phyloP scores from a whole-genome alignment of 164 flowering plant species.

The Umbellularia californica region DNA sequence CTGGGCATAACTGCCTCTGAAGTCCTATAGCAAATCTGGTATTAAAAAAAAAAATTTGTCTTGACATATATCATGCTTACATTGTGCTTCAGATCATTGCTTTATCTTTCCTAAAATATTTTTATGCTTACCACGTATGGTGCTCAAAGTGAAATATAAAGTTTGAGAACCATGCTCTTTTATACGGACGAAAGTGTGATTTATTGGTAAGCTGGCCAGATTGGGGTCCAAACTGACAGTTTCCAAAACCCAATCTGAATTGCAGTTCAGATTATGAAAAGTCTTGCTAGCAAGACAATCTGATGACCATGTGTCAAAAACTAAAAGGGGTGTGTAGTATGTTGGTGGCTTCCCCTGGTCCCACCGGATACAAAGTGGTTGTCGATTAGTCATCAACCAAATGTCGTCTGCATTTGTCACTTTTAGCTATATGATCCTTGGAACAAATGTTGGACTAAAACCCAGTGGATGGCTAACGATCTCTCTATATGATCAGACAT shows the following conservation, averaged over 20 bases:
- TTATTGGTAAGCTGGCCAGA: too few species aligned
- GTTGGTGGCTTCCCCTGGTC: too few species aligned
- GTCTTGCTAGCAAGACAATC: too few species aligned
- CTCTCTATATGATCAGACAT: too few species aligned
- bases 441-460: too few species aligned
- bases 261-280: background rate
- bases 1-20: background rate
- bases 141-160: background rate
- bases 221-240: background rate
- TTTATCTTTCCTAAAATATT: background rate
- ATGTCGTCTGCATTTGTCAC: too few species aligned
- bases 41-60: background rate
- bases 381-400: too few species aligned
- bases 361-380: too few species aligned
- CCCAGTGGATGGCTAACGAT: too few species aligned
- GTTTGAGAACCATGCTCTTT: background rate
- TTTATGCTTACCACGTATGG: background rate
- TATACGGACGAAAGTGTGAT: background rate
- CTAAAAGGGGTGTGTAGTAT: too few species aligned
- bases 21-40: background rate
- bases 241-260: background rate
- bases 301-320: too few species aligned
- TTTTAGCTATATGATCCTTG: too few species aligned
- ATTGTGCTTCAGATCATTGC: background rate
- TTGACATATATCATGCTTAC: background rate